Evolutionary conservation across 805 yeast genomes (phyloP).

Genomic region (Kazachstania bromeliacearum): DNA sequence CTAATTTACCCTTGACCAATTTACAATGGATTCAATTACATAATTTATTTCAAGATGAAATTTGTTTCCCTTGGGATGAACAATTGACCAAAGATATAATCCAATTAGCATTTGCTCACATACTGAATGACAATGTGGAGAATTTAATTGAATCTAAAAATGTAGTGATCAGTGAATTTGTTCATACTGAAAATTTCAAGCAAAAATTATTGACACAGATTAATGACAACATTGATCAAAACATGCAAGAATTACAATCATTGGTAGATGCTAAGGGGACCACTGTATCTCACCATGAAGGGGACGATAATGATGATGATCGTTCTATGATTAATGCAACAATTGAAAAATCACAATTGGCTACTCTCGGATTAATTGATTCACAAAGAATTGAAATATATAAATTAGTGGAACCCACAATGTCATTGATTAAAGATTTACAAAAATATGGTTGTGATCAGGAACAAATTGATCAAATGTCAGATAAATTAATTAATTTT

Average conservation of each 20-base stretch:
- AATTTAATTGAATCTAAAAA: not conserved
- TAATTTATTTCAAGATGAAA: conserved; percentile 8
- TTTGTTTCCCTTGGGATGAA: conserved; percentile 15
- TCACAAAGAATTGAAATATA: conserved; percentile 2
- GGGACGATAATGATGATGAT: conserved; percentile 3
- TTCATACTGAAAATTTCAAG: not conserved
- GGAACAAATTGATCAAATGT: conserved; percentile 1
- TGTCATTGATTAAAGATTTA: conserved; percentile 6
- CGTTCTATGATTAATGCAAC: conserved; percentile 4
- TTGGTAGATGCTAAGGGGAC: not conserved
- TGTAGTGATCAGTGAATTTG: not conserved
- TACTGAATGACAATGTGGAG: not conserved
- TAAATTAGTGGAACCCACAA: conserved; percentile 4
- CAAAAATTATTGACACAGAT: conserved; percentile 1
- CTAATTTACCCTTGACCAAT: conserved; percentile 10
- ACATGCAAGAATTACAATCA: not conserved
- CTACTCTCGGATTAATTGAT: conserved; percentile 8
- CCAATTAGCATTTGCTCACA: not conserved
- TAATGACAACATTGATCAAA: conserved; percentile 1
- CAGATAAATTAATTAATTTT: too few relatives aligned
- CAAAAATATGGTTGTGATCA: conserved; percentile 3
- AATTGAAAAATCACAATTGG: conserved; percentile 4
- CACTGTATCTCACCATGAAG: not conserved
- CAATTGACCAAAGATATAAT: not conserved
- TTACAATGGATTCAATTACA: conserved; percentile 17